A percentile compares a stretch with the other conserved stretches of the same genome.
Conservation (phyloP, 441 rosid species). For the Isatis lusitanica region DNA sequence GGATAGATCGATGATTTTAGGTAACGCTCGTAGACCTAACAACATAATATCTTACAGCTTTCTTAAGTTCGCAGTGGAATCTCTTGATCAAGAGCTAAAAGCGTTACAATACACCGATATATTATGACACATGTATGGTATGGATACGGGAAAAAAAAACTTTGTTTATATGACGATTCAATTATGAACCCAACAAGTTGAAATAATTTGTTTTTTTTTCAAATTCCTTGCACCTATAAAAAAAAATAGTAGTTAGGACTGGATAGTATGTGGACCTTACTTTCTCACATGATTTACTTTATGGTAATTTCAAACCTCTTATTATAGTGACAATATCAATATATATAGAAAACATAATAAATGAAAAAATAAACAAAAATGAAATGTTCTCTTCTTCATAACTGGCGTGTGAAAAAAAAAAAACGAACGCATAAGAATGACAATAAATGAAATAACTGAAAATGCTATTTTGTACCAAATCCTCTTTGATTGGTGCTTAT, state of each 20-base stretch:
- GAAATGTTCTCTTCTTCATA: neutral
- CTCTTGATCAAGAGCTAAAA: neutral
- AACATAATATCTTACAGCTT: neutral
- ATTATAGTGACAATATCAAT: neutral
- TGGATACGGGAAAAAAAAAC: neutral
- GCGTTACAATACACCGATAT: neutral
- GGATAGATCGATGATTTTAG: neutral
- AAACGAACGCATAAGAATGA: neutral
- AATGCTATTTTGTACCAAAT: neutral
- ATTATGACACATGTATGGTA: neutral
- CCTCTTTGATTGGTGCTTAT: constrained; percentile 8
- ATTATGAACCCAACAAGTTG: neutral
- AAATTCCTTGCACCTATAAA: neutral
- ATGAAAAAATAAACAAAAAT: neutral
- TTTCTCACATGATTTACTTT: neutral
- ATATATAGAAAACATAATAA: neutral
- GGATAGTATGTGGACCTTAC: neutral
- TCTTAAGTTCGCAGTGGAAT: neutral
- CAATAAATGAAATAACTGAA: neutral
- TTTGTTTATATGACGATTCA: neutral
- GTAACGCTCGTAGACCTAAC: constrained; percentile 3
- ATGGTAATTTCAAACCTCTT: neutral
- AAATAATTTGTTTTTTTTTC: neutral
- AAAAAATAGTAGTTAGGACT: too few species aligned
- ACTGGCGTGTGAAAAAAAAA: neutral